A percentile compares a stretch with the other conserved stretches of the same genome.
Evolutionary conservation across 306 rosid species (phyloP).

Genomic region (Dalbergia cochinchinensis): DNA sequence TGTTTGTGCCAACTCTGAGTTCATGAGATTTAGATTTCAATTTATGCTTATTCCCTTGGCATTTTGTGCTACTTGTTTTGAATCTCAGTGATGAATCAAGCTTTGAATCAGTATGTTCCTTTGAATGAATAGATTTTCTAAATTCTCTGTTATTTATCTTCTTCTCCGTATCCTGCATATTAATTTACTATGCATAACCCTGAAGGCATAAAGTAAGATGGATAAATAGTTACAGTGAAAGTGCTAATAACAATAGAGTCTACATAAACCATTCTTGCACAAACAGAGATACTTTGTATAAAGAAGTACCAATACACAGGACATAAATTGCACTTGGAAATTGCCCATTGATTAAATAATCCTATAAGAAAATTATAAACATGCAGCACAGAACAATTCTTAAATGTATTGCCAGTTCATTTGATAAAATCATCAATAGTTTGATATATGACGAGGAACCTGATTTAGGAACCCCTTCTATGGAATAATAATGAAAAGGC

Average conservation of each 20-base stretch:
- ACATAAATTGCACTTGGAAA: too few relatives aligned
- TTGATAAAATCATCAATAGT: slow-evolving; percentile 4
- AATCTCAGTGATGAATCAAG: slow-evolving; percentile 46
- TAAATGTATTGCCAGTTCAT: neutral
- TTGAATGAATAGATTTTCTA: slow-evolving; percentile 55
- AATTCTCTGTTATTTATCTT: slow-evolving; percentile 55
- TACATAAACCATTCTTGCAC: neutral
- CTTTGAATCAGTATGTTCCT: slow-evolving; percentile 52
- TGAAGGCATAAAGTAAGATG: slow-evolving; percentile 41
- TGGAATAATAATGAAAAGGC: slow-evolving; percentile 11
- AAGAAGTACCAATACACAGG: slow-evolving; percentile 18
- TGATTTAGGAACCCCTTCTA: slow-evolving; percentile 2
- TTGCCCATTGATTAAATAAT: too few relatives aligned
- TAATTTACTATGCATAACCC: slow-evolving; percentile 47
- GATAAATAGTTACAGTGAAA: slow-evolving; percentile 13
- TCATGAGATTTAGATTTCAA: slow-evolving; percentile 55
- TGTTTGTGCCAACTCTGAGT: slow-evolving; percentile 48
- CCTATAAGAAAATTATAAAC: too few relatives aligned
- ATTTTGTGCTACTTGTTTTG: slow-evolving; percentile 53
- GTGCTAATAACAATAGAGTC: neutral
- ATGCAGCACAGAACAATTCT: neutral
- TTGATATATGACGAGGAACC: neutral
- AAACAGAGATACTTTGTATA: slow-evolving; percentile 10
- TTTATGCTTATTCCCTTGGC: slow-evolving; percentile 55
- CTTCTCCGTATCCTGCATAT: slow-evolving; percentile 65